Percentiles rank a stretch among this genome's conserved stretches.
These are phyloP conservation scores for Blastocystis hominis DNA, from an alignment of 352 stramenopile species.

Conservation along the genomic window DNA sequence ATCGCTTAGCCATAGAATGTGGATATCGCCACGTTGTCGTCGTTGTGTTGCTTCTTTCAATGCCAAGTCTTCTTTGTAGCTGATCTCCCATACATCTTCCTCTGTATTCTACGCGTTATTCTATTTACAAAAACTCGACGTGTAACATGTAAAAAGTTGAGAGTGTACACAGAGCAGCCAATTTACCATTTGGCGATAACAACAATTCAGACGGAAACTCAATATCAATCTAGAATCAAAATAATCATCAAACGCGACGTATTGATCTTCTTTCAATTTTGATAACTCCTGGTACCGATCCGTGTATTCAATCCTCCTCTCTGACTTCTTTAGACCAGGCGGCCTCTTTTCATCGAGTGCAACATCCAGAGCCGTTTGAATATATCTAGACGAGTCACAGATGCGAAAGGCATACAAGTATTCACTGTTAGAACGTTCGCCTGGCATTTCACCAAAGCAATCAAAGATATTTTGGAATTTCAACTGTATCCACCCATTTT, in stretches of 20 bases:
- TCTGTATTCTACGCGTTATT: background rate
- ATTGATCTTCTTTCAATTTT: background rate
- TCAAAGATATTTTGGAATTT: background rate
- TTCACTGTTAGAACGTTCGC: too few species aligned
- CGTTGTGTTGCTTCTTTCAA: background rate
- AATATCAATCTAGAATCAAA: background rate
- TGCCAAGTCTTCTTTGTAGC: background rate
- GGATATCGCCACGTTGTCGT: background rate
- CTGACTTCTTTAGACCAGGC: background rate
- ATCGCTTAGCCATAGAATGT: background rate
- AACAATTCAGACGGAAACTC: slow-evolving; percentile 17
- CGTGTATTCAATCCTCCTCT: background rate
- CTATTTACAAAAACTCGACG: background rate
- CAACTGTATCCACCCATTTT: too few species aligned
- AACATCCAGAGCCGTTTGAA: background rate
- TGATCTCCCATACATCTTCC: background rate
- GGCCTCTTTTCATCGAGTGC: background rate
- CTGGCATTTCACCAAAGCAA: background rate
- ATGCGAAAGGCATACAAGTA: too few species aligned
- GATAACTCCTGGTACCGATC: background rate
- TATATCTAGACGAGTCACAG: background rate
- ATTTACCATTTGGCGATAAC: background rate
- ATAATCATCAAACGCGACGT: background rate
- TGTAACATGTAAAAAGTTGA: background rate
- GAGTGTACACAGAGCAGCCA: background rate